Percentiles rank a stretch among this genome's conserved stretches.
These are phyloP conservation scores for Trypanosoma lewisi DNA, from an alignment of 208 protist genomes.

Conservation along the genomic window DNA sequence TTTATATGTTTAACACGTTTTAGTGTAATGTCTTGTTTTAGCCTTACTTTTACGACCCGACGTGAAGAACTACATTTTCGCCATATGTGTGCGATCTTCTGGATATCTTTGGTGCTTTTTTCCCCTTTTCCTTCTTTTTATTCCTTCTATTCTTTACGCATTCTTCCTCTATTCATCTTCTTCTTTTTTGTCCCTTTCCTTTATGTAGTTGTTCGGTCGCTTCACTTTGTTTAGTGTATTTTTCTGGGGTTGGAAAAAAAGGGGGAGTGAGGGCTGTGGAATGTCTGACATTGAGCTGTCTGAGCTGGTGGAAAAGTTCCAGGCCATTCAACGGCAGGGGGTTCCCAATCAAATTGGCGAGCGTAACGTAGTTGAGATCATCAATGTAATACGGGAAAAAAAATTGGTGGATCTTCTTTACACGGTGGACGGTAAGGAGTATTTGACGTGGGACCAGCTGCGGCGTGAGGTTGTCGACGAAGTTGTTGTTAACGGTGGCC, in stretches of 20 bases:
- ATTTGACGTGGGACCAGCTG: conserved; percentile 79
- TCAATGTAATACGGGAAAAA: conserved; percentile 62
- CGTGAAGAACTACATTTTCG: too few relatives aligned
- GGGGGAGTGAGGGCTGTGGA: too few relatives aligned
- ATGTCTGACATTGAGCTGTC: conserved; percentile 56
- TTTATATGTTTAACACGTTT: not conserved
- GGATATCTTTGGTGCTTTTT: not conserved
- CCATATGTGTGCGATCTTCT: not conserved
- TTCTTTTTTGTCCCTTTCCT: not conserved
- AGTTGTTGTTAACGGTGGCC: conserved; percentile 63
- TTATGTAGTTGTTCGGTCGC: too few relatives aligned
- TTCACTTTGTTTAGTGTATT: conserved; percentile 9
- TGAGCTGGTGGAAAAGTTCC: conserved; percentile 67
- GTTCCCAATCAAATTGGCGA: conserved; percentile 70
- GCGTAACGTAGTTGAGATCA: conserved; percentile 82
- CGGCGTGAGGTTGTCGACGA: conserved; percentile 76
- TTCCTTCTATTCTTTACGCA: conserved; percentile 13
- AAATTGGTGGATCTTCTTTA: conserved; percentile 74
- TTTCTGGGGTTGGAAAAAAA: not conserved
- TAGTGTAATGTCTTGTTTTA: not conserved
- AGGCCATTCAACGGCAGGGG: conserved; percentile 60
- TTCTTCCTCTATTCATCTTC: not conserved
- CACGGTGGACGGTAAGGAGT: conserved; percentile 82
- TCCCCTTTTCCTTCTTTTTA: not conserved
- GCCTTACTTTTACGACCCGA: too few relatives aligned